Evolutionary conservation across 139 green algal genomes (phyloP), one percentile per base, ranked within the genome.

Genomic region (Desmodesmus armatus): DNA sequence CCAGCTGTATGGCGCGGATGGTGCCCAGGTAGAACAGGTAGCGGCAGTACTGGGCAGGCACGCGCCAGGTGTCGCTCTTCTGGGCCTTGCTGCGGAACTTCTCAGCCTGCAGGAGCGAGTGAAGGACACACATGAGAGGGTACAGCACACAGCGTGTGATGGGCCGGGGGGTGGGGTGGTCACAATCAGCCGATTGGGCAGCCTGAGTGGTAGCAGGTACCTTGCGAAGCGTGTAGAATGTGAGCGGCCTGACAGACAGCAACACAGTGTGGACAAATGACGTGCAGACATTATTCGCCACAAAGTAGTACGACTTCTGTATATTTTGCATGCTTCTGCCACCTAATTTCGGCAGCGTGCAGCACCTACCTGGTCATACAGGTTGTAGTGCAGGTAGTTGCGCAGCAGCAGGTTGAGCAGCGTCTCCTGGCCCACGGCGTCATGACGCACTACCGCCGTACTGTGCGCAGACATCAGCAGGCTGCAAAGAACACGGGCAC

Each of bases 391-490:
- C 77, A 99, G 90, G 90, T 99, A 99, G 88, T 98, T 99, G 83
- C 96, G 92, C 78, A 99, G 94, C 85, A 99, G 92, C 87, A 99
- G 91, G 91, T 99, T 99, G 40, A 99, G 90, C 78, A 98, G 90
- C 31, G 92, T 98, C 93, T 99, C 97, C 80, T 96, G 92, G 3
- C 97, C 97, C 33, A 98, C 91, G 5, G 96, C 92, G 79, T 99
- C 97, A 82, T 99, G 96, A 37, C 95, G 93, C 83, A 99, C 85
- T 51, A 96, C 94, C 1, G 98, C 94, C 3, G 95, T 98, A 19
- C 94, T 90, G 73, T 99, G 94, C 69, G 97, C 83, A 39, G 89
- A 91, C 85, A 99, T 93, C 83, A 99, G 85, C 23, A 88, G 91
- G 77, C 94, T 97, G 93, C 78, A 85, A 5, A n/a, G n/a, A n/a